Base-by-base conservation (phyloP, 805 yeast genomes). In the Pichia pseudocactophila region DNA sequence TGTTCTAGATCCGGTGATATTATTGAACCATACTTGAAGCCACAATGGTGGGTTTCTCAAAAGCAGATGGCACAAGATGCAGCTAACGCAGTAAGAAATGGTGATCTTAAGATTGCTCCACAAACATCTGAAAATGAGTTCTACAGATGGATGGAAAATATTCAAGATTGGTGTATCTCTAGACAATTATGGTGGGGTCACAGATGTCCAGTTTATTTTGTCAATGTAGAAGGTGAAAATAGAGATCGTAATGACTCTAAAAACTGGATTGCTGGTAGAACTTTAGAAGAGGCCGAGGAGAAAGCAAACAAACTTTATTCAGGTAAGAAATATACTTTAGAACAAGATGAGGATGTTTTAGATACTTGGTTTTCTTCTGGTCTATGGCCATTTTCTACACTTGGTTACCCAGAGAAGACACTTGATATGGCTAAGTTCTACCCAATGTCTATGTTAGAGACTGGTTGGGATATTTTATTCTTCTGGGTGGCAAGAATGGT, bases 311-410 rank as follows among this genome's bases (percentile, higher is more conserved):
- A 68, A 53, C 80, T 76, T 60, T 92, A 82, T 68, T 76, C 95
- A 15, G 76, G 73, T 45, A 68, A 69, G 57, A 78, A 73, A 47
- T 85, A 79, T 61, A 76, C 82, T 28, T 72, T 90, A 54, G 85
- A 81, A 60, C 97, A 92, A 70, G 98, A 92, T 65, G 97, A 90
- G 65, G 98, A 92, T 65, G 97, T 92, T 39, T 76, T 92, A 56
- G 98, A 92, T 66, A 92, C 98, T 15, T 92, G 98, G 98, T 92
- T 92, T 68, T 88, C 97, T 9, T 83, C 97, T 34, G 97, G 97
- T 47, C 70, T 92, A 64, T 92, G 97, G 97, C 97, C 98, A 46
- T 81, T 92, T 61, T 82, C 96, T 40, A 92, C 96, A 44, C 69
- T 92, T 51, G 97, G 97, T 37, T 92, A 97, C 97, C 98, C 98